Conservation (phyloP, 2,329 filamentous ascomycete species). For the Leptoxyphium fumago region DNA sequence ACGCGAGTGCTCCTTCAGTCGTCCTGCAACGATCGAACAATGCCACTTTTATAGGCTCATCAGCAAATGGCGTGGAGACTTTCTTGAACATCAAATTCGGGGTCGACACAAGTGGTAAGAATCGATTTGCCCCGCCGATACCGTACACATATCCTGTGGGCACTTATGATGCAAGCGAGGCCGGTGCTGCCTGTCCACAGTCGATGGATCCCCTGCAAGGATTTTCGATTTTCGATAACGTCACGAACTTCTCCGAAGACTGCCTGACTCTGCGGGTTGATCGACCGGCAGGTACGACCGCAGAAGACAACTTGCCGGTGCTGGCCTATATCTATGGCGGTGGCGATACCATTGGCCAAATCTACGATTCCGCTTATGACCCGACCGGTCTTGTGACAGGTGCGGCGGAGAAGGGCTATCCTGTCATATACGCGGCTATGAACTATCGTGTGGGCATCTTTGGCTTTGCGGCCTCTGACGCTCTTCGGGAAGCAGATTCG, state of each 20-base stretch:
- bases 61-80: no score
- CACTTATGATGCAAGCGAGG: no score
- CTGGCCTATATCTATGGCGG: conserved; percentile 41
- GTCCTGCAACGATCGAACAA: no score
- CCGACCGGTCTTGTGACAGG: conserved; percentile 30
- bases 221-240: no score
- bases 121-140: no score
- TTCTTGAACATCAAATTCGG: no score
- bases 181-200: no score
- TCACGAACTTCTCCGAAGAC: conserved; percentile 18
- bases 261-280: conserved; percentile 41
- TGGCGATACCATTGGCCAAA: conserved; percentile 30
- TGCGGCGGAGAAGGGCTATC: conserved; percentile 34
- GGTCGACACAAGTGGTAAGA: no score
- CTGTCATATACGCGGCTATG: conserved; percentile 30
- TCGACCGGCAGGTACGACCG: conserved; percentile 14
- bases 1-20: no score
- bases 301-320: conserved; percentile 28
- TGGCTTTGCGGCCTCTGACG: conserved; percentile 23
- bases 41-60: no score
- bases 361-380: conserved; percentile 37
- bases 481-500: conserved; percentile 37
- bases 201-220: no score
- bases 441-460: conserved; percentile 31
- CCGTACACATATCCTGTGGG: no score